Base-by-base conservation (phyloP, 495 filamentous ascomycete species). In the Annulohypoxylon bovei region DNA sequence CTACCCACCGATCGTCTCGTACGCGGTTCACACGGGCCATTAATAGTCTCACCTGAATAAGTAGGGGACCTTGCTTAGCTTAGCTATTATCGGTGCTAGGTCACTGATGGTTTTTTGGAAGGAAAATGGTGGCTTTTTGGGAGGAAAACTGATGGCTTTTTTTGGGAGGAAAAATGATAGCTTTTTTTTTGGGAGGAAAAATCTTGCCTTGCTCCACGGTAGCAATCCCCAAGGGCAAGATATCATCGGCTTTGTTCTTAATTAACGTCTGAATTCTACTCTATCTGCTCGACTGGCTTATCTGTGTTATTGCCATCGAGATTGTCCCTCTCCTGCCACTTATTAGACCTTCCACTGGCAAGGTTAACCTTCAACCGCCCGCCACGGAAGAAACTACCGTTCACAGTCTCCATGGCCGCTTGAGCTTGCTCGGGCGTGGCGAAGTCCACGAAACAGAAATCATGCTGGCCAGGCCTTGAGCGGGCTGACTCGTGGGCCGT, bases 361-460 rank as follows among this genome's bases (percentile, higher is more conserved):
- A 67, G 23, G 18, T 71, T 74, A 18, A 76, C 65, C 49, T 65
- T 76, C 16, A 76, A 49, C 7, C 16, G 56, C 3, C 66, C 64
- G 4, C 68, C 74, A 9, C 37, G 55, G 35, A 76, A 74, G 1
- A 3, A 0, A 11, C 28, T 62, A 8, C 82, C 80, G 54, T 82
- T 75, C 11, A 77, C 27, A 11, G 65, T 71, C 1, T 73, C 53
- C 35, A 77, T 63, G 35, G 86, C 84, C 16, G 71, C 67, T 60
- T 86, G 75, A 6, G 87, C 87, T 59, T 91, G 87, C 56, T 89
- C 82, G 0, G 79, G 70, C 56, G 79, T 86, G 46, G 76, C 73
- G 54, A 92, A 84, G 73, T 92, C 90, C 18, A 92, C 87, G 71
- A 91, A 92, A 67, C 88, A 85, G 78, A 89, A 90, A 78, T 92